Evolutionary conservation across 768 basidiomycete genomes (phyloP).

Genomic region (Phaffia tasmanica): DNA sequence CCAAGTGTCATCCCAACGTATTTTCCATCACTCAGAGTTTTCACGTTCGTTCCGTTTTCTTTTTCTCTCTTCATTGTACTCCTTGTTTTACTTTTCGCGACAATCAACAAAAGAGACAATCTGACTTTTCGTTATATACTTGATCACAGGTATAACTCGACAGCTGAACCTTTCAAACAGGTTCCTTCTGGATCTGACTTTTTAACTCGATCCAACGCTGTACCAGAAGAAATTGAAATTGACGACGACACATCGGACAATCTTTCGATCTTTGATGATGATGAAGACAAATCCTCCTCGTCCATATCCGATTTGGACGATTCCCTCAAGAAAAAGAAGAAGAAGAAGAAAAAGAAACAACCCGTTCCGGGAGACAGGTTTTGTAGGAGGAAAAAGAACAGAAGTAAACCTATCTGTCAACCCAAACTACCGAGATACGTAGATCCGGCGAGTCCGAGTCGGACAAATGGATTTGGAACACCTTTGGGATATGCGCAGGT

Average conservation of each 20-base stretch:
- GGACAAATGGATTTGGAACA: constrained; percentile 56
- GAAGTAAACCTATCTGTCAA: constrained; percentile 37
- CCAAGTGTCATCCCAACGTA: constrained; percentile 84
- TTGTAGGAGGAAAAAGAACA: constrained; percentile 34
- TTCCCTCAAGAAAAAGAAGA: constrained; percentile 33
- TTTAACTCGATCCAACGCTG: not conserved
- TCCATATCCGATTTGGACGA: not conserved
- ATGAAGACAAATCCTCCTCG: not conserved
- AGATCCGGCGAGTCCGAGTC: constrained; percentile 52
- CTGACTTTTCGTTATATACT: not conserved
- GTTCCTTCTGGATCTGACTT: not conserved
- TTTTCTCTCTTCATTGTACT: not conserved
- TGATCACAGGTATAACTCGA: constrained; percentile 50
- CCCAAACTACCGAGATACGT: constrained; percentile 46
- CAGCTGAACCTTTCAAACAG: constrained; percentile 34
- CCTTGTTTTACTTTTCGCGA: constrained; percentile 1
- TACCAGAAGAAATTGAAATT: constrained; percentile 21
- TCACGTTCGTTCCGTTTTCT: constrained; percentile 43
- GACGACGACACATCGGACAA: constrained; percentile 19
- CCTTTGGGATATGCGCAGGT: constrained; percentile 82
- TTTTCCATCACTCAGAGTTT: constrained; percentile 67
- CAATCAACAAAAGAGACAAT: too few relatives aligned
- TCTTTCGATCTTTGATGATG: too few relatives aligned
- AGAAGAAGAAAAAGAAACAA: constrained; percentile 46
- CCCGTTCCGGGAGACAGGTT: constrained; percentile 47